Base-by-base conservation (phyloP, 768 basidiomycete species). In the Collybia sp. region DNA sequence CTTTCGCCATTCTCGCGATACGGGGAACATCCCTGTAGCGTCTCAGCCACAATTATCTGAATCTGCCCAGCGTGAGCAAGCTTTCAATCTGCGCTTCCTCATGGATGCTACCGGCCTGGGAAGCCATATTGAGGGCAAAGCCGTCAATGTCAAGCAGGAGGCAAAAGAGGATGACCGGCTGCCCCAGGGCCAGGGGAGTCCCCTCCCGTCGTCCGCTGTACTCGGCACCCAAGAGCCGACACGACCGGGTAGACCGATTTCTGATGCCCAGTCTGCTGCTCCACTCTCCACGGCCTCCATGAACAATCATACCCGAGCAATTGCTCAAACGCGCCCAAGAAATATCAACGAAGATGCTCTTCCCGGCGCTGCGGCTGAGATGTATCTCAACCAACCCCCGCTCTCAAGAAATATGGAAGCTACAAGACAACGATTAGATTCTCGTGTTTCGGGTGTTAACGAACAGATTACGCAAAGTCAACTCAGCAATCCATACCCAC, bases 41-140 rank as follows among this genome's bases (percentile, higher is more conserved):
- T 54, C 51, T 37, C 41, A 31, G 30, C 52, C 55, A 1, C 57
- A 53, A 20, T 25, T 57, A 6, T 18, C 44, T 12, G 46, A 51
- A 2, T 43, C 62, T 11, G 57, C 58, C 1, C 50, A 56, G n/a
- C 58, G 60, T 49, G 59, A 58, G 3, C 62, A 64, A 43, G 52
- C 56, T 15, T 52, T 54, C 32, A 66, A 66, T 50, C 37, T 64
- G 25, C 58, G 61, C 3, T 52, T 48, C 30, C 53, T 61, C 3
- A 50, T 58, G 33, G 51, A 61, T 12, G 52, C 45, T 3, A 53
- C 53, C 32, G 52, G 42, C 12, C 43, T 50, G 52, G 52, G 57
- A 33, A 43, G 42, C 34, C 34, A 54, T 48, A 30, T 52, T 48
- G n/a, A n/a, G n/a, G n/a, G n/a, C n/a, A n/a, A n/a, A n/a, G n/a